Conservation (phyloP, 2,329 filamentous ascomycete genomes). For the Aaosphaeria arxii region DNA sequence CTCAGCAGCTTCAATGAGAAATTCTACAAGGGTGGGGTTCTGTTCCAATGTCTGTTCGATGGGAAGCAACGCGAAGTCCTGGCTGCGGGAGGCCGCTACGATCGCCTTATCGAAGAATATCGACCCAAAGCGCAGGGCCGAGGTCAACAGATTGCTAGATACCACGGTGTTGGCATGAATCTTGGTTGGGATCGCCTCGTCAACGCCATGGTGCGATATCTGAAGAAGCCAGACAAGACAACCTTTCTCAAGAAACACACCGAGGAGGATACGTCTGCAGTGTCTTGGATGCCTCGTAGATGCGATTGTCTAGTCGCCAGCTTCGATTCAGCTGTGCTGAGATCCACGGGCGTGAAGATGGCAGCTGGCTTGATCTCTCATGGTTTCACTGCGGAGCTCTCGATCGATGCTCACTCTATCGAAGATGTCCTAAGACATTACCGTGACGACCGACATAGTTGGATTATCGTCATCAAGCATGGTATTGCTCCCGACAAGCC, state of each 20-base stretch:
- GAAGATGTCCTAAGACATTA: constrained; percentile 78
- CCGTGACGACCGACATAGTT: constrained; percentile 73
- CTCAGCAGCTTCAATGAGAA: constrained; percentile 86
- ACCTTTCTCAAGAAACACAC: constrained; percentile 67
- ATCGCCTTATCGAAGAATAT: constrained; percentile 81
- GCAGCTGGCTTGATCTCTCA: constrained; percentile 77
- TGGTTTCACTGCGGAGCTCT: constrained; percentile 84
- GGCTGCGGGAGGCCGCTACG: constrained; percentile 90
- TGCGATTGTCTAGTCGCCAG: constrained; percentile 90
- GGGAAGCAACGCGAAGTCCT: constrained; percentile 79
- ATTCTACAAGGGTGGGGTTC: constrained; percentile 75
- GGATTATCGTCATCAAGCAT: constrained; percentile 88
- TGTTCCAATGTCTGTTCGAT: constrained; percentile 91
- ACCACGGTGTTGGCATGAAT: constrained; percentile 89
- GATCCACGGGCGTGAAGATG: constrained; percentile 72
- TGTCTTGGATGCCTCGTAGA: constrained; percentile 45
- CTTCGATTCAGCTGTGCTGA: constrained; percentile 74
- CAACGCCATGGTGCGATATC: constrained; percentile 55
- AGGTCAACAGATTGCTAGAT: constrained; percentile 38
- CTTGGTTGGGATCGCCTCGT: constrained; percentile 82
- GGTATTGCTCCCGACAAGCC: constrained; percentile 54
- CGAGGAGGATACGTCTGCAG: constrained; percentile 50
- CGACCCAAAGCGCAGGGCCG: constrained; percentile 65
- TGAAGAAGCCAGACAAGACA: constrained; percentile 46
- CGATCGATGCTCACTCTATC: constrained; percentile 71